These are phyloP conservation scores for Phytopythium aichiense DNA, from an alignment of 352 stramenopile species.

Conservation along the genomic window DNA sequence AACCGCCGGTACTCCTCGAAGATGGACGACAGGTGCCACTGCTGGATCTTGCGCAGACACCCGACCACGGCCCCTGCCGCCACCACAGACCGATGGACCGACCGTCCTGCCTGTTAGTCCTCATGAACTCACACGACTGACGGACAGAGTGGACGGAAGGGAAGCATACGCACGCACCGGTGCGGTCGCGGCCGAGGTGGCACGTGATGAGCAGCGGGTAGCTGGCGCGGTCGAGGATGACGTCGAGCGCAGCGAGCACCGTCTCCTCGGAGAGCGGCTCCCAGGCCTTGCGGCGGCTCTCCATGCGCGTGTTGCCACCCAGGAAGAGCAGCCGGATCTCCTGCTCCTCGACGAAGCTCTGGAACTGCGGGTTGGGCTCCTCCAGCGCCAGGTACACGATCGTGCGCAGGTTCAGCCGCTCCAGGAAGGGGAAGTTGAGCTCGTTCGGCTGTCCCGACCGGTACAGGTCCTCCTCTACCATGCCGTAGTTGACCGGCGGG, in stretches of 20 bases:
- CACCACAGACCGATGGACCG: background rate
- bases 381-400: constrained; percentile 91
- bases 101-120: background rate
- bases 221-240: constrained; percentile 87
- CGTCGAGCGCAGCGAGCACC: constrained; percentile 85
- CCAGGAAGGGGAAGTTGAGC: constrained; percentile 92
- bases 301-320: constrained; percentile 85
- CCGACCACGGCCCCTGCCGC: constrained; percentile 78
- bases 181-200: constrained; percentile 87
- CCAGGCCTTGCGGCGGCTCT: constrained; percentile 84
- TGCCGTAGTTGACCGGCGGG: constrained; percentile 91
- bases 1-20: constrained; percentile 93
- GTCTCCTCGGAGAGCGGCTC: constrained; percentile 87
- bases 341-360: constrained; percentile 89
- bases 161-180: constrained; percentile 35
- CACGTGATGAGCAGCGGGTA: constrained; percentile 91
- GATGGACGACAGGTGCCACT: constrained; percentile 91
- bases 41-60: constrained; percentile 90
- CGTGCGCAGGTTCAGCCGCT: constrained; percentile 86
- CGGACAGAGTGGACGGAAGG: background rate
- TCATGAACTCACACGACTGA: background rate
- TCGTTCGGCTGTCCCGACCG: constrained; percentile 88
- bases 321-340: constrained; percentile 87
- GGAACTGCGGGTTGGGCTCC: constrained; percentile 87
- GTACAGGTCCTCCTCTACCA: constrained; percentile 91